Conservation (phyloP, 768 basidiomycete species). For the Mycena crocata region DNA sequence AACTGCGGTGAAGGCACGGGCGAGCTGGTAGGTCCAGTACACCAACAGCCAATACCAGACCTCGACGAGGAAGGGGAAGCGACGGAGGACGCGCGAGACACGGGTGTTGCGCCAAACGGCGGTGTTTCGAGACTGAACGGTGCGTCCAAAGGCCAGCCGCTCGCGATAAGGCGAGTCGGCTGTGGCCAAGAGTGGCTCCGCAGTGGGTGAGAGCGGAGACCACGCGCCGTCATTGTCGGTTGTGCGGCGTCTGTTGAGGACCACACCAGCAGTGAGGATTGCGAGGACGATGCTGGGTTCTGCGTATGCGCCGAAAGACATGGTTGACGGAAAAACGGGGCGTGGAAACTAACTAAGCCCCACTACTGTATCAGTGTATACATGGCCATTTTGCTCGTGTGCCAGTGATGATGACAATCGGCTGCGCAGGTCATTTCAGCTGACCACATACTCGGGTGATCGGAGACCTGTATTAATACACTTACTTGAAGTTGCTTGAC, state of each 20-base stretch:
- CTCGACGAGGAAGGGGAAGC: conserved; percentile 35
- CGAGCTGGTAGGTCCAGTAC: conserved; percentile 36
- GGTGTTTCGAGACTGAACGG: conserved; percentile 30
- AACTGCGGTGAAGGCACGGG: conserved; percentile 31
- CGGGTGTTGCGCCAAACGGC: conserved; percentile 31
- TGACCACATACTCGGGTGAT: too few relatives aligned
- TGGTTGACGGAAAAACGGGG: neutral
- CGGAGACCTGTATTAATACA: too few relatives aligned
- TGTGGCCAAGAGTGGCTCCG: conserved; percentile 28
- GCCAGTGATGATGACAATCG: too few relatives aligned
- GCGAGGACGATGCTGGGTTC: conserved; percentile 29
- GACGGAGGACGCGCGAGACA: conserved; percentile 28
- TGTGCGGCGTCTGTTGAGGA: conserved; percentile 31
- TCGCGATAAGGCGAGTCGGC: conserved; percentile 23
- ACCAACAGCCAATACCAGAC: conserved; percentile 34
- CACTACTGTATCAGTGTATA: too few relatives aligned
- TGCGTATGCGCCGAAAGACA: conserved; percentile 31
- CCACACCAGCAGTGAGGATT: conserved; percentile 32
- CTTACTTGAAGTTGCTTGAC: too few relatives aligned
- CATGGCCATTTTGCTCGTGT: too few relatives aligned
- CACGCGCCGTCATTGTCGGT: conserved; percentile 18
- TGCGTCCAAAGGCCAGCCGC: conserved; percentile 24
- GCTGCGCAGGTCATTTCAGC: too few relatives aligned
- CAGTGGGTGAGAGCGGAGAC: conserved; percentile 27
- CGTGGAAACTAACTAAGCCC: conserved; percentile 3